phyloP scores from a whole-genome alignment of 2,329 filamentous ascomycete genomes.

The Alternaria angustiovoidea region DNA sequence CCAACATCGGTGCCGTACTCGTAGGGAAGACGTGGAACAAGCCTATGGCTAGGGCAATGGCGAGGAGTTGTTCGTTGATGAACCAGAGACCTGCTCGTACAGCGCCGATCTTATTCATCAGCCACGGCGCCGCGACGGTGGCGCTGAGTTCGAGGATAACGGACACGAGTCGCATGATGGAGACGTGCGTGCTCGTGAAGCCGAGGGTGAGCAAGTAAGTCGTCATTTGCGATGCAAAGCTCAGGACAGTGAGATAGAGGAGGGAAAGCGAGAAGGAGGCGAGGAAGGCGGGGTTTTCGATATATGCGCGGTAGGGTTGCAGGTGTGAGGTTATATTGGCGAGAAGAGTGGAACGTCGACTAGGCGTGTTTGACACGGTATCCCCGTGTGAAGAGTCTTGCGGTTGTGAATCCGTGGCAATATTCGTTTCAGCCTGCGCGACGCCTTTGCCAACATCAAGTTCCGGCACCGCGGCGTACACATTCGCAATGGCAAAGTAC shows the following conservation, averaged over 20 bases:
- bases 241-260: constrained; percentile 64
- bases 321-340: constrained; percentile 15
- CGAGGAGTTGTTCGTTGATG: constrained; percentile 71
- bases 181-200: constrained; percentile 62
- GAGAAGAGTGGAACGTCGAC: constrained; percentile 5
- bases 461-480: constrained; percentile 44
- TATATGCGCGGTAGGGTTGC: constrained; percentile 53
- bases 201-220: constrained; percentile 67
- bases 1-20: constrained; percentile 23
- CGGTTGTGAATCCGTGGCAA: constrained; percentile 1
- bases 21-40: constrained; percentile 38
- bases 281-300: constrained; percentile 64
- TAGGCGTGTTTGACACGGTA: constrained; percentile 11
- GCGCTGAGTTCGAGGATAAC: constrained; percentile 67
- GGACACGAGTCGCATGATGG: constrained; percentile 61
- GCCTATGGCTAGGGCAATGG: constrained; percentile 54
- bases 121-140: constrained; percentile 66
- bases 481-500: constrained; percentile 62
- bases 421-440: constrained; percentile 17
- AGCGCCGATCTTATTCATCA: constrained; percentile 60
- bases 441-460: constrained; percentile 26
- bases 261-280: constrained; percentile 68
- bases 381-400: constrained; percentile 12
- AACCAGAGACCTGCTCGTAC: constrained; percentile 76
- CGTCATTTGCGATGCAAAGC: constrained; percentile 65